Base-by-base conservation (phyloP, 2,329 filamentous ascomycete species). In the Colletotrichum spinosum region DNA sequence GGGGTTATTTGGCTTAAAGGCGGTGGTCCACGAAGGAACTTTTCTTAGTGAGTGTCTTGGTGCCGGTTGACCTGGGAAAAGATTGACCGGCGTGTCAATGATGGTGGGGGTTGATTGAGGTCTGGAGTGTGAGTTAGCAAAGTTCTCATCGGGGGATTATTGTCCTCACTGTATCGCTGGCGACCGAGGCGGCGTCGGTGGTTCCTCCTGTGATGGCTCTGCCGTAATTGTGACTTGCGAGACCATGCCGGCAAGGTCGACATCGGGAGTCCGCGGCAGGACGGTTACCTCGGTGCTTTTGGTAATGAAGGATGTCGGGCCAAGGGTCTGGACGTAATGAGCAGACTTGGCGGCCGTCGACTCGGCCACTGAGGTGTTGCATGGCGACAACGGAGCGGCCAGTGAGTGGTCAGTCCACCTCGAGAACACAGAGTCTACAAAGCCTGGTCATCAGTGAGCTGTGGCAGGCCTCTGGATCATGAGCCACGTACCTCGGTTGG, bases 381-480 rank as follows among this genome's bases (percentile, higher is more conserved):
- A 75, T 9, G 77, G 76, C 8, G 75, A 75, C 11, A 73, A 75
- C 13, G 75, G 74, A 10, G 70, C 73, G 39, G 69, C 66, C 45
- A 72, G 69, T n/a, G 76, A 74, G 45, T 70, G 71, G n/a, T 79
- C 76, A n/a, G 82, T 83, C 74, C 79, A 79, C 68, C 76, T 81
- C 7, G 83, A 84, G 38, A 81, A 72, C 3, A 80, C 76, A 5
- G 83, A 84, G 55, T 83, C 83, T 76, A 63, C 49, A 10, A 66
- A 49, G 33, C 48, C 65, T 66, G 55, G 55, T 25, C 5, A 69
- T 73, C 57, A 66, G 65, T 69, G 57, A 71, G 70, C 42, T 61
- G 68, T 42, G 60, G 50, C 39, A 60, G 55, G 49, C 46, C 50
- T 45, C 46, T 51, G 10, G 46, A 46, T n/a, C 34, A 17, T 34